Percentiles rank a stretch among this genome's conserved stretches.
Conservation (phyloP, 495 filamentous ascomycete genomes). For the Acidiella bohemica region DNA sequence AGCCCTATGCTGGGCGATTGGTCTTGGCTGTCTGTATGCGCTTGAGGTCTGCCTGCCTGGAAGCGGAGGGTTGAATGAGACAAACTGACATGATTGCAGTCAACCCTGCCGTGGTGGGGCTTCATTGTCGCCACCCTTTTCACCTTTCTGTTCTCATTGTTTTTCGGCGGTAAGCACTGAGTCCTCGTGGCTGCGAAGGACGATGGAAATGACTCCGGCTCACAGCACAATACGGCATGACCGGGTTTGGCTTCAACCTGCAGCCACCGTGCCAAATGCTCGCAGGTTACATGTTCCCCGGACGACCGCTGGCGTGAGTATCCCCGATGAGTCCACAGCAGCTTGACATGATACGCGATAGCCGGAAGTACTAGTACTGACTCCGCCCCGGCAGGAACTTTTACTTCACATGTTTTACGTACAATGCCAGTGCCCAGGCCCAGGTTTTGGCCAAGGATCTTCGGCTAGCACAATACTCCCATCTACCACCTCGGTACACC, state of each 20-base stretch:
- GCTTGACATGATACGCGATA: too few species aligned
- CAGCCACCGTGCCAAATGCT: conserved; percentile 30
- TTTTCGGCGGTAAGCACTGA: too few species aligned
- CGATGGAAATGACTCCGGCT: too few species aligned
- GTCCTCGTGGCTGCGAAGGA: too few species aligned
- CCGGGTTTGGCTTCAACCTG: conserved; percentile 25
- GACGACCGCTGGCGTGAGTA: conserved; percentile 30
- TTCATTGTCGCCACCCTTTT: conserved; percentile 37
- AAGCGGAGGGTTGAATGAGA: too few species aligned
- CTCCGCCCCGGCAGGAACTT: background rate
- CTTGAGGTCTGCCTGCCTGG: background rate
- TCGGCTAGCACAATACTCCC: conserved; percentile 26
- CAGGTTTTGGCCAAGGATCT: conserved; percentile 27
- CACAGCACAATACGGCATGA: conserved; percentile 29
- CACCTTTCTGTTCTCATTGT: conserved; percentile 25
- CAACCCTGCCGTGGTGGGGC: conserved; percentile 42
- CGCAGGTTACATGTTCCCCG: conserved; percentile 31
- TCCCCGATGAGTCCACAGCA: too few species aligned
- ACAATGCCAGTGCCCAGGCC: conserved; percentile 33
- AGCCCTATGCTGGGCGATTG: conserved; percentile 35
- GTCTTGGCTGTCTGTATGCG: conserved; percentile 34
- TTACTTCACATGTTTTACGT: conserved; percentile 3
- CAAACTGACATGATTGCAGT: too few species aligned
- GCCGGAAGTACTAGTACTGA: too few species aligned
- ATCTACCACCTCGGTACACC: conserved; percentile 31